These are phyloP conservation scores for Ulota crispa DNA, from an alignment of 225 moss, liverwort and hornwort species.

Conservation along the genomic window DNA sequence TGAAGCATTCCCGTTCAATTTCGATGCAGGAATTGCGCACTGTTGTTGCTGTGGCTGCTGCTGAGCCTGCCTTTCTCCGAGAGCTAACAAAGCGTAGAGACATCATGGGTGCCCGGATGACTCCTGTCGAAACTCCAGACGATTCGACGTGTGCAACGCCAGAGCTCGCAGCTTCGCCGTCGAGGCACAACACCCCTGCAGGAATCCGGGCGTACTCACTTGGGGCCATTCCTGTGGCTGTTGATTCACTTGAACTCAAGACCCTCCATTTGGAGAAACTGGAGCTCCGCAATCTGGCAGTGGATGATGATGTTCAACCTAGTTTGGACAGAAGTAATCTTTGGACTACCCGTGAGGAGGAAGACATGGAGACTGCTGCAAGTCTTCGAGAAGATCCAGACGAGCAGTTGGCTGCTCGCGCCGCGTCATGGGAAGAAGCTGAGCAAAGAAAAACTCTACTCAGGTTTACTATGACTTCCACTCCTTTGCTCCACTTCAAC, in stretches of 20 bases:
- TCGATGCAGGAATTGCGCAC: constrained; percentile 25
- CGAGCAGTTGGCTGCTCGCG: constrained; percentile 18
- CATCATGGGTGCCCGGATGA: constrained; percentile 35
- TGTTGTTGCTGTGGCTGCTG: background rate
- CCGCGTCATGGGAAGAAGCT: constrained; percentile 34
- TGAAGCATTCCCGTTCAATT: constrained; percentile 6
- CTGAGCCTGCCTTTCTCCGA: background rate
- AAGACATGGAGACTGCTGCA: constrained; percentile 33
- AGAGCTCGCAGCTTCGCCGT: constrained; percentile 27
- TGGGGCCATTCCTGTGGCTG: constrained; percentile 27
- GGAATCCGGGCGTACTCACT: constrained; percentile 31
- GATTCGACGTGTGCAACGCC: constrained; percentile 39
- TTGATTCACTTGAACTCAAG: constrained; percentile 38
- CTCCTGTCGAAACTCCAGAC: constrained; percentile 27
- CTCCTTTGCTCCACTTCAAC: background rate
- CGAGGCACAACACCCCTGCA: constrained; percentile 34
- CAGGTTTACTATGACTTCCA: constrained; percentile 26
- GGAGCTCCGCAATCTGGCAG: constrained; percentile 34
- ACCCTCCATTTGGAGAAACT: constrained; percentile 37
- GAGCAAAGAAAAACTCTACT: constrained; percentile 22
- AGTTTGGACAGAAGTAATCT: constrained; percentile 23
- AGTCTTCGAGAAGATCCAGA: constrained; percentile 36
- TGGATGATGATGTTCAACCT: constrained; percentile 18
- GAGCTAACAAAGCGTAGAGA: constrained; percentile 18
- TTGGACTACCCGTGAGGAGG: constrained; percentile 49